Evolutionary conservation across 2,329 filamentous ascomycete genomes (phyloP).

Genomic region (Trichoderma aggressivum): DNA sequence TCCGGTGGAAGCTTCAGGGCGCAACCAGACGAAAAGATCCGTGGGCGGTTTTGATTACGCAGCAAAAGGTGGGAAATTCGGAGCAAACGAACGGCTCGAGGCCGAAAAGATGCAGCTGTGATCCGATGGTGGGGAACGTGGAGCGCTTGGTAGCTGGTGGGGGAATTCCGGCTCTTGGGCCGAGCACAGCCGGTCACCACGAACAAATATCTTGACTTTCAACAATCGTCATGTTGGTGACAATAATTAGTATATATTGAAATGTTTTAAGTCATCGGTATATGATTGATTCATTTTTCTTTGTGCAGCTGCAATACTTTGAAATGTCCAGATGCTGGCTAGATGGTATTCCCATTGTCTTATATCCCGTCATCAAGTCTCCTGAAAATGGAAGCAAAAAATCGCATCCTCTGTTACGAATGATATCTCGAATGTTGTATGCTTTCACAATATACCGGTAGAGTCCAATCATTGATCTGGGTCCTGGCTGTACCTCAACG

Average conservation of each 20-base stretch:
- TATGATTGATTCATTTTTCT: background rate
- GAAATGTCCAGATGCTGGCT: background rate
- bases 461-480: background rate
- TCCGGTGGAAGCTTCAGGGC: background rate
- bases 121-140: conserved; percentile 7
- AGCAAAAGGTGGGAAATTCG: conserved; percentile 9
- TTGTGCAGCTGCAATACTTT: background rate
- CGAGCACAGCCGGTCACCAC: background rate
- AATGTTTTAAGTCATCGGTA: background rate
- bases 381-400: background rate
- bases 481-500: background rate
- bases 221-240: background rate
- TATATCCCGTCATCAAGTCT: background rate
- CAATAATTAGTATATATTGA: background rate
- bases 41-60: background rate
- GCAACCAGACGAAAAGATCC: background rate
- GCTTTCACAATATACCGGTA: too few relatives aligned
- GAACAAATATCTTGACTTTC: background rate
- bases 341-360: background rate
- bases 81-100: background rate
- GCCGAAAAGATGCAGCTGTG: conserved; percentile 10
- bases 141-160: background rate
- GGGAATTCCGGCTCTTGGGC: background rate
- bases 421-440: too few relatives aligned
- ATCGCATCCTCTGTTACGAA: background rate